Percentiles rank a stretch among this genome's conserved stretches.
Evolutionary conservation across 768 basidiomycete genomes (phyloP).

Genomic region (Russula sp.): DNA sequence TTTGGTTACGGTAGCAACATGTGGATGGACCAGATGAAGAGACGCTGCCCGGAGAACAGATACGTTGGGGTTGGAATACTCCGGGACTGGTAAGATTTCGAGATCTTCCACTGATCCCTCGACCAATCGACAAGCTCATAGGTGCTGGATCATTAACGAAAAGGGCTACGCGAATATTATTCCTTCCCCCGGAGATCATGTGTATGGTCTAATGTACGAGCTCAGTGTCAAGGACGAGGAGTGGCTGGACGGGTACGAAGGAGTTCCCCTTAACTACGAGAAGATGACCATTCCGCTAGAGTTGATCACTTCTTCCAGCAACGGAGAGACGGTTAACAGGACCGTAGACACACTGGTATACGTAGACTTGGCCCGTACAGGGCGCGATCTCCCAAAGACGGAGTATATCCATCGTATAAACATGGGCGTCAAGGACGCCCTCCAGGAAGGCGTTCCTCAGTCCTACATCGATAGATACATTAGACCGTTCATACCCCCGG

Average conservation of each 20-base stretch:
- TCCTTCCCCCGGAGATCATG: constrained; percentile 6
- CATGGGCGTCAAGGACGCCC: constrained; percentile 8
- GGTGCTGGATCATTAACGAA: constrained; percentile 21
- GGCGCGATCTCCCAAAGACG: constrained; percentile 9
- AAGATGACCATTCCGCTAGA: constrained; percentile 11
- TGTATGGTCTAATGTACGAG: constrained; percentile 17
- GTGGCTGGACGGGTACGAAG: constrained; percentile 10
- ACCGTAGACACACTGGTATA: constrained; percentile 12
- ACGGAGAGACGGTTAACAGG: not conserved
- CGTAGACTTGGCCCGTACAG: constrained; percentile 3
- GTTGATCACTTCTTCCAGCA: not conserved
- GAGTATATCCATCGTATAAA: constrained; percentile 22
- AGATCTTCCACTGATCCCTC: not conserved
- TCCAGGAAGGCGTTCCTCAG: constrained; percentile 5
- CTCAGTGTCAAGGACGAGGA: constrained; percentile 7
- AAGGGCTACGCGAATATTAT: constrained; percentile 10
- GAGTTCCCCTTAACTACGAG: not conserved
- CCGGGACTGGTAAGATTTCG: constrained; percentile 7
- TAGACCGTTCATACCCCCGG: constrained; percentile 19
- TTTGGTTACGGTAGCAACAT: constrained; percentile 20
- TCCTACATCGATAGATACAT: constrained; percentile 16
- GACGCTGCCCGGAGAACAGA: constrained; percentile 16
- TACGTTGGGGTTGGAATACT: constrained; percentile 9
- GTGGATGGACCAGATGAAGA: constrained; percentile 21
- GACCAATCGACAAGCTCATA: not conserved